These are phyloP conservation scores for Yarrowia galli DNA, from an alignment of 1,139 yeast species.

Conservation along the genomic window DNA sequence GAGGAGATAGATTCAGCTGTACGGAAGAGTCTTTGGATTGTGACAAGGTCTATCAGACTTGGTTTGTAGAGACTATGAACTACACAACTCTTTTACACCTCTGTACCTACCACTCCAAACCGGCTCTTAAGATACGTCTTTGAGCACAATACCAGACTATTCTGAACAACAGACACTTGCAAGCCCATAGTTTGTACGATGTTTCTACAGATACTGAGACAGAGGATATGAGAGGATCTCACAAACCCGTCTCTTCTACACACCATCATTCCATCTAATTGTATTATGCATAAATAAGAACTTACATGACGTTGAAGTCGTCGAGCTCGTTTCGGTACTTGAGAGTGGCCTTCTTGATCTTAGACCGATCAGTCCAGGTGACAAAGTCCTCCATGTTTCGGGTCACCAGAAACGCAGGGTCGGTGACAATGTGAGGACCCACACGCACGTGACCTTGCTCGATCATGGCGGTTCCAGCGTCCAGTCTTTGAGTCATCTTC, in stretches of 20 bases:
- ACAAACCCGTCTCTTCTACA: not conserved
- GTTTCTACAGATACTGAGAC: too few relatives aligned
- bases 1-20: too few relatives aligned
- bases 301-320: slow-evolving; percentile 53
- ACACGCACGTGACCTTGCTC: slow-evolving; percentile 98
- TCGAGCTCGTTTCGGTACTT: slow-evolving; percentile 75
- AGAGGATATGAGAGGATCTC: too few relatives aligned
- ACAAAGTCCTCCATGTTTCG: slow-evolving; percentile 90
- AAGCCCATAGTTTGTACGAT: too few relatives aligned
- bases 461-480: slow-evolving; percentile 88
- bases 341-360: slow-evolving; percentile 88
- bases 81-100: too few relatives aligned
- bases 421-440: slow-evolving; percentile 94
- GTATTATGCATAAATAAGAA: slow-evolving; percentile 16
- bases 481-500: slow-evolving; percentile 89
- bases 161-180: too few relatives aligned
- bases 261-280: not conserved
- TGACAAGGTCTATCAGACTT: too few relatives aligned
- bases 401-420: slow-evolving; percentile 93
- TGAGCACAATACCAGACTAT: too few relatives aligned
- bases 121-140: too few relatives aligned
- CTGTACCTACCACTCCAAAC: too few relatives aligned
- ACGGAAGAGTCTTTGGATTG: too few relatives aligned
- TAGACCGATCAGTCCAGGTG: slow-evolving; percentile 95
- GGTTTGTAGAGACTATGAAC: too few relatives aligned